A percentile compares a stretch with the other conserved stretches of the same genome.
These are phyloP conservation scores for Mortierella sp. DNA, from an alignment of 371 early-diverging fungal species.

Conservation along the genomic window DNA sequence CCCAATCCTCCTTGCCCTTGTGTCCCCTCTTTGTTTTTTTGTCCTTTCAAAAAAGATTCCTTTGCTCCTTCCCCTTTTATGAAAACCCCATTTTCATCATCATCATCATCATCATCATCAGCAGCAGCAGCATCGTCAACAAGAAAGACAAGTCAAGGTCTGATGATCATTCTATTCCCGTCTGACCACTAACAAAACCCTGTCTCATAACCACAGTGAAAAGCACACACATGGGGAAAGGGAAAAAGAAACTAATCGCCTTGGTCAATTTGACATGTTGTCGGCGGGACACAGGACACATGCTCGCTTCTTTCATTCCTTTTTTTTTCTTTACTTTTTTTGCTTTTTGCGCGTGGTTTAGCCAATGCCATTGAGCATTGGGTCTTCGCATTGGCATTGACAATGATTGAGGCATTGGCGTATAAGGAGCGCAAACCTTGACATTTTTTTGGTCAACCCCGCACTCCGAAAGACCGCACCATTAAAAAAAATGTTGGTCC, in stretches of 20 bases:
- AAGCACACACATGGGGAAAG: background rate
- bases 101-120: background rate
- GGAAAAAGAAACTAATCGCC: background rate
- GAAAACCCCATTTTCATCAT: background rate
- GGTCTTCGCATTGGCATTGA: background rate
- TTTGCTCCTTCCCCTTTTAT: background rate
- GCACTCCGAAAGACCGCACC: background rate
- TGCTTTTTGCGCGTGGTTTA: too few species aligned
- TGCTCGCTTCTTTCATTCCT: background rate
- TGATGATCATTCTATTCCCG: slow-evolving; percentile 4
- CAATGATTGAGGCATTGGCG: background rate
- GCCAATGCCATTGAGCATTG: background rate
- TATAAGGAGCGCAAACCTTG: background rate
- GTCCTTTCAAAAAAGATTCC: background rate
- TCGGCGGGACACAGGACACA: background rate
- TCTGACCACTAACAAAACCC: background rate
- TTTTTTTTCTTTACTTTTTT: background rate
- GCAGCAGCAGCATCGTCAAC: background rate
- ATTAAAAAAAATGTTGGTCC: background rate
- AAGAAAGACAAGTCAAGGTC: background rate
- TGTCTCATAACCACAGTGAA: slow-evolving; percentile 9
- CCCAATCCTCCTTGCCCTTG: slow-evolving; percentile 1
- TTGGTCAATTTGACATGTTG: background rate
- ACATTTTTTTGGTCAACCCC: background rate
- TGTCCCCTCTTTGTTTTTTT: background rate